A percentile compares a stretch with the other conserved stretches of the same genome.
phyloP scores from a whole-genome alignment of 805 yeast genomes.

The Saturnispora mendoncae region DNA sequence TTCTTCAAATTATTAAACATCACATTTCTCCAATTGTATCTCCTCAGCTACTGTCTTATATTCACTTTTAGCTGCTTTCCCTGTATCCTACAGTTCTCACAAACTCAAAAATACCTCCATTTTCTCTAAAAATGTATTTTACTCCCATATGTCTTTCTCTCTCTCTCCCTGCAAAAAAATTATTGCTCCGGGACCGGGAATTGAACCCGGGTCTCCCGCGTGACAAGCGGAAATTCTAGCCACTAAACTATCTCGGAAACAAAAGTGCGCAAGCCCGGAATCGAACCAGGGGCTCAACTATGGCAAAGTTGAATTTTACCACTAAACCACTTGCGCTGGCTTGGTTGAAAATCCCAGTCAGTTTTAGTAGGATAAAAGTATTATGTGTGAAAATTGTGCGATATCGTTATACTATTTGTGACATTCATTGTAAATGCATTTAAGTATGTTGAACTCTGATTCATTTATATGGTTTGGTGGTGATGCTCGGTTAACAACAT shows the following conservation, averaged over 20 bases:
- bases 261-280: slow-evolving; percentile 23
- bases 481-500: no score
- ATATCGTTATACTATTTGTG: neutral
- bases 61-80: no score
- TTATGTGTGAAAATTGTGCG: neutral
- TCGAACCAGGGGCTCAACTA: slow-evolving; percentile 26
- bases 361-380: neutral
- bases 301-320: slow-evolving; percentile 25
- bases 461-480: no score
- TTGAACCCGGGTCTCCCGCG: slow-evolving; percentile 38
- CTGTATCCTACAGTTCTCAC: no score
- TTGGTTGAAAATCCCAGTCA: neutral
- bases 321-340: slow-evolving; percentile 24
- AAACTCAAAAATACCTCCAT: no score
- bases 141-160: no score
- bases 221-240: slow-evolving; percentile 37
- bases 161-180: no score
- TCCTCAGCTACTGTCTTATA: no score
- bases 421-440: neutral
- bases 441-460: no score
- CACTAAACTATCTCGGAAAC: slow-evolving; percentile 31
- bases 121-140: no score
- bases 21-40: no score
- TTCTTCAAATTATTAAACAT: no score
- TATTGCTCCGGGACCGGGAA: slow-evolving; percentile 33